Base-by-base conservation (phyloP, 164 flowering plant genomes). In the Umbilicus rupestris region DNA sequence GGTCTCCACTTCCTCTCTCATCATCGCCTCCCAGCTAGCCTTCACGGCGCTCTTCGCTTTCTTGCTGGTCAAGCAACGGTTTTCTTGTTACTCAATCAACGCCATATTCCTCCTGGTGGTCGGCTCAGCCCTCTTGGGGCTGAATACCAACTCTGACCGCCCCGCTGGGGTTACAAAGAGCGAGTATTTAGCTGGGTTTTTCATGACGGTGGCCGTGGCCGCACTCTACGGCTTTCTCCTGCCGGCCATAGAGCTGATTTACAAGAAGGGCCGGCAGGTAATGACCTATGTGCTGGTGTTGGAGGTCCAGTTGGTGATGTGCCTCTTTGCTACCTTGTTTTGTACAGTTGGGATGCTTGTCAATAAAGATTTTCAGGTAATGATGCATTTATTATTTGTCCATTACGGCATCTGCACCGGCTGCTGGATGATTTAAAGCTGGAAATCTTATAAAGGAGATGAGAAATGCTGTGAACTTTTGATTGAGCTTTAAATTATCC, bases 281-380 rank as follows among this genome's bases (percentile, higher is more conserved):
- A 50, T 83, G 6, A 76, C 72, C 1, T 83, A 76, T 50, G 60
- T 78, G 1, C 39, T 84, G 26, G 88, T 86, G 2, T 37, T 84
- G 75, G 85, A 86, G 82, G 41, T 75, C 65, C 88, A 86, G 81
- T 20, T 81, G 42, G 82, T 78, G 2, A 69, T 86, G 68, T 74
- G 75, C 35, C n/a, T 79, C 10, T 79, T 78, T 67, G 88, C 88
- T 16, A 77, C 88, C 16, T 33, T 39, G 37, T 67, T 84, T 39
- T 79, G 86, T 75, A 69, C 73, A 3, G 68, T 79, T 0, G 88
- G 90, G 11, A 86, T 86, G 88, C 28, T 79, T 3, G 50, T 78
- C 52, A 79, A 82, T 71, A 74, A 78, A 4, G 87, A 86, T 67
- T 82, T 86, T 72, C 20, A 81, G 87, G 90, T 79, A 14, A 46